Evolutionary conservation across 805 yeast species (phyloP), one percentile per base, ranked within the genome.

Genomic region (Monosporozyma aerobia): DNA sequence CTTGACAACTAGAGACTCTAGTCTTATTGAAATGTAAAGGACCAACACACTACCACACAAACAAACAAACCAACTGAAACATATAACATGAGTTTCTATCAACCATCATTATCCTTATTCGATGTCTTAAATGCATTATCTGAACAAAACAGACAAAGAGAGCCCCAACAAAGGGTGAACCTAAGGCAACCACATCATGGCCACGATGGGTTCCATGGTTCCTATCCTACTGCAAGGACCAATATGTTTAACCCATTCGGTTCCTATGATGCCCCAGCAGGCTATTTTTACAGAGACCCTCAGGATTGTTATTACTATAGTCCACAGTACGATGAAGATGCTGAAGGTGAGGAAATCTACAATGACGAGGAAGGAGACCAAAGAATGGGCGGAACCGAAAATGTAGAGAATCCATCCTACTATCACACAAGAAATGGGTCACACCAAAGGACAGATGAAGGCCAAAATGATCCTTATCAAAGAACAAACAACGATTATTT

Each of bases 41-140:
- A 39, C 49, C 9, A 11, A 32, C 32, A 19, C 43, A 14, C 19
- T 11, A n/a, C n/a, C 11, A 27, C 37, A 14, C 40, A 41, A 44
- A 6, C 46, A 19, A 2, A 14, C 13, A 44, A 33, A 49, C n/a
- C n/a, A n/a, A n/a, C n/a, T n/a, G n/a, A n/a, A n/a, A 45, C 37
- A 45, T 22, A 33, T 6, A 49, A n/a, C 16, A 65, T 65, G 69
- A 65, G 65, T 45, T 65, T 62, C 46, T 62, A 64, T 47, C 66
- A 64, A 54, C 68, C 68, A 45, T 59, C 66, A 16, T 33, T 64
- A 51, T 65, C 69, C 0, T 50, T 64, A 19, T 64, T 63, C 44
- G 69, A 65, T 53, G 60, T 65, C 25, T 33, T 64, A 41, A 60
- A 60, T 32, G 69, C 69, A 5, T 51, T 65, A 35, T 53, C 63